Evolutionary conservation across 345 rosid genomes (phyloP), one percentile per base, ranked within the genome.

Genomic region (Camelina neglecta): DNA sequence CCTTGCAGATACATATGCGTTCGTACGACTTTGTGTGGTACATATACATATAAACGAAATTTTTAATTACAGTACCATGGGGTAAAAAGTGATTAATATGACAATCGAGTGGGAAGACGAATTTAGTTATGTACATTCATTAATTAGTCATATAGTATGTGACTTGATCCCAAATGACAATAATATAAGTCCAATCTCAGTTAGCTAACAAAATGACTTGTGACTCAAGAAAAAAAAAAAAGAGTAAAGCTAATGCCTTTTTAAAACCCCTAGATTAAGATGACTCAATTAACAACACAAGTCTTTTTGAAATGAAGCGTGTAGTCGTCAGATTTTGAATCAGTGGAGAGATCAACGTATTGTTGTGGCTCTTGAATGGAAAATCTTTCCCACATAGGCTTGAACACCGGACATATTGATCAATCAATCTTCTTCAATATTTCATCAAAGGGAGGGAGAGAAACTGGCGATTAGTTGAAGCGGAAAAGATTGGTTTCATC

Each of bases 401-500:
- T 60, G 50, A 39, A 41, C 66, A 61, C 35, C 21, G 16, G n/a
- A 6, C 0, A 21, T 20, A 11, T 39, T 20, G 33, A 60, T 21
- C 2, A 60, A 11, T 39, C 49, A 13, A 11, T 36, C 24, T 36
- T 60, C 65, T 60, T 61, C 65, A 11, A 20, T 39, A 8, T 45
- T 39, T 61, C 65, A 39, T 15, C 49, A 64, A 47, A 26, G 31
- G 21, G 65, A 38, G 65, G 2, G 21, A 4, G 57, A 9, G 57
- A 51, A 51, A 21, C 13, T 21, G 29, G 9, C 21, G 56, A 20
- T 11, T 38, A 10, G 31, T 60, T 60, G 4, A 65, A 31, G 72
- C 9, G 59, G 48, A 54, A 41, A 31, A 50, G 56, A 60, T 50
- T 9, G 38, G 62, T 67, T 67, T 75, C 67, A 39, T 59, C 45